Evolutionary conservation across 345 rosid species (phyloP).

Genomic region (Eucalyptus virginea): DNA sequence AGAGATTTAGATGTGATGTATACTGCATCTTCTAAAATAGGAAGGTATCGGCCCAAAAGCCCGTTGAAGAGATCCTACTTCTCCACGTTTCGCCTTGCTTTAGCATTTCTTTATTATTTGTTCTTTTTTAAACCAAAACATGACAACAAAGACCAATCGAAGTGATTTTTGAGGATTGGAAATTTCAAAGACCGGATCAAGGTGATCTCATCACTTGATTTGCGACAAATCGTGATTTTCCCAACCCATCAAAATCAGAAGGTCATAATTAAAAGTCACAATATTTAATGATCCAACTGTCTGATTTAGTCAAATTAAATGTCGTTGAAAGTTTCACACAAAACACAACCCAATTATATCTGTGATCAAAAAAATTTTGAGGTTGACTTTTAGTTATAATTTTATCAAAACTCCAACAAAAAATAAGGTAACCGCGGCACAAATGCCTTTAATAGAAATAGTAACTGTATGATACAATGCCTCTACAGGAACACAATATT

Average conservation of each 20-base stretch:
- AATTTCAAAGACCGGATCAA: background rate
- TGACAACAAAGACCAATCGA: background rate
- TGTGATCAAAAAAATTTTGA: background rate
- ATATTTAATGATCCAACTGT: background rate
- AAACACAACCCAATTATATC: background rate
- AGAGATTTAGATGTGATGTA: background rate
- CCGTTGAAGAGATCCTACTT: background rate
- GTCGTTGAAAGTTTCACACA: background rate
- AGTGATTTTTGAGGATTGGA: background rate
- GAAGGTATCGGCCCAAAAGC: background rate
- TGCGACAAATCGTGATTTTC: background rate
- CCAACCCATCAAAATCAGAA: background rate
- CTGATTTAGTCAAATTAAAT: background rate
- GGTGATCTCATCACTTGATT: background rate
- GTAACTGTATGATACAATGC: background rate
- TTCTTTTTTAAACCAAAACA: background rate
- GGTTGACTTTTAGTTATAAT: background rate
- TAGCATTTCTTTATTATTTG: background rate
- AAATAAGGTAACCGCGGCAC: background rate
- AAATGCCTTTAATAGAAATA: background rate
- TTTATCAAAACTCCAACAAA: background rate
- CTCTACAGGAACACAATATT: background rate
- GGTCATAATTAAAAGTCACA: background rate
- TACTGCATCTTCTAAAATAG: background rate
- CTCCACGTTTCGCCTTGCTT: background rate